Evolutionary conservation across 129 eudicot species (phyloP).

Genomic region (Chrysanthemum makinoi): DNA sequence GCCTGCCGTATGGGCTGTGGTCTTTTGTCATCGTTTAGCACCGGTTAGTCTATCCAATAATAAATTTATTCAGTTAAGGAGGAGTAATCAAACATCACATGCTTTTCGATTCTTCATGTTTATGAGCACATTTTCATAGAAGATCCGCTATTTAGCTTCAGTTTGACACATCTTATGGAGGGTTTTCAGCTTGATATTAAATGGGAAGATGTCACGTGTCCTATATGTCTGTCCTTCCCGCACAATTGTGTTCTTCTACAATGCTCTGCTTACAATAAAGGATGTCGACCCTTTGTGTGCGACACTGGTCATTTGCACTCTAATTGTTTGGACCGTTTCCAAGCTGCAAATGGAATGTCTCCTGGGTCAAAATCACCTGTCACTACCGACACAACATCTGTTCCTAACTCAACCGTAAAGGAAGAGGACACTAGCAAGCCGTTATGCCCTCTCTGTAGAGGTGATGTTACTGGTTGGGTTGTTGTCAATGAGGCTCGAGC

Average conservation of each 20-base stretch:
- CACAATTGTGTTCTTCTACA: constrained; percentile 92
- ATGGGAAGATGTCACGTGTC: constrained; percentile 84
- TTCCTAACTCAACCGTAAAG: constrained; percentile 20
- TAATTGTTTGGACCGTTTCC: constrained; percentile 87
- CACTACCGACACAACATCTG: constrained; percentile 22
- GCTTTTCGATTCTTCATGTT: constrained; percentile 27
- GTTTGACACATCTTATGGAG: constrained; percentile 39
- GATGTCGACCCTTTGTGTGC: constrained; percentile 90
- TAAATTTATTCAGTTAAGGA: constrained; percentile 1
- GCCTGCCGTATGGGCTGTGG: constrained; percentile 9
- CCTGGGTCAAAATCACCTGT: constrained; percentile 38
- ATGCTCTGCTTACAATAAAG: constrained; percentile 84
- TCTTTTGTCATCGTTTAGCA: not conserved
- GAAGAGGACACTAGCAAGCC: constrained; percentile 47
- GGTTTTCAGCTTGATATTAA: constrained; percentile 56
- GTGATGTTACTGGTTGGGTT: constrained; percentile 88
- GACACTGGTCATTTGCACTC: constrained; percentile 91
- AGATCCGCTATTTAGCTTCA: constrained; percentile 22
- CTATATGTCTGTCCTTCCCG: constrained; percentile 89
- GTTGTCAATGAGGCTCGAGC: constrained; percentile 59
- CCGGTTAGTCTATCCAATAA: not conserved
- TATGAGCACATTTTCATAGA: constrained; percentile 10
- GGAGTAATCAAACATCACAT: constrained; percentile 21
- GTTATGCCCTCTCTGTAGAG: constrained; percentile 87
- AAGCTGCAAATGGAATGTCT: constrained; percentile 55